Base-by-base conservation (phyloP, 2,329 filamentous ascomycete species). In the Fusarium denticulatum region DNA sequence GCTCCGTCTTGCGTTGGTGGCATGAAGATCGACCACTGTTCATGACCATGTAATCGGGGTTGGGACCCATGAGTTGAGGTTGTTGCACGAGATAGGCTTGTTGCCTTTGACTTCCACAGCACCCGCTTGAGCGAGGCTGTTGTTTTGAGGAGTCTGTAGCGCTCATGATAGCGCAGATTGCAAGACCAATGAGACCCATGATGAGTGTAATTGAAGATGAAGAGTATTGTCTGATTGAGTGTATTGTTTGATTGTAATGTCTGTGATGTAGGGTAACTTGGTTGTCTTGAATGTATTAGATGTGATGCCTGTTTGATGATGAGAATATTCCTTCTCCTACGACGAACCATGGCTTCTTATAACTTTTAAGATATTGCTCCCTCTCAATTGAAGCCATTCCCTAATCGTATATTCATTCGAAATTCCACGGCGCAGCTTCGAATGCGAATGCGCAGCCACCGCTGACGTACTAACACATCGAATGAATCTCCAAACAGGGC, bases 161-260 rank as follows among this genome's bases (percentile, higher is more conserved):
- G 22, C 46, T 14, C 20, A 73, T 22, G 3, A 78, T 28, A 18
- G 47, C 64, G 6, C 60, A 9, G 7, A 66, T 53, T 8, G 59
- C 61, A 49, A 74, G 70, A 53, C 67, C 58, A 36, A 78, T 61
- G 20, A 77, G 58, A 63, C 70, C 72, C 76, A 78, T 78, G 34
- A 46, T 69, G 36, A 53, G 7, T 30, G 11, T 24, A 22, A 40
- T 6, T 37, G 15, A 16, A 26, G 24, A 16, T 28, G 18, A n/a
- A 13, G 15, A 40, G 28, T n/a, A 20, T 30, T 28, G 15, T 36
- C 20, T 46, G 28, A 15, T 50, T 52, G 20, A 50, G 22, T 32
- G 37, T 56, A 22, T 36, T 18, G 37, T n/a, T 56, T 37, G 60
- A 22, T 56, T 53, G 8, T 49, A 20, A 40, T 43, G 36, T 30